A percentile compares a stretch with the other conserved stretches of the same genome.
Evolutionary conservation across 2,329 filamentous ascomycete species (phyloP).

Genomic region (Drechslerella stenobrocha): DNA sequence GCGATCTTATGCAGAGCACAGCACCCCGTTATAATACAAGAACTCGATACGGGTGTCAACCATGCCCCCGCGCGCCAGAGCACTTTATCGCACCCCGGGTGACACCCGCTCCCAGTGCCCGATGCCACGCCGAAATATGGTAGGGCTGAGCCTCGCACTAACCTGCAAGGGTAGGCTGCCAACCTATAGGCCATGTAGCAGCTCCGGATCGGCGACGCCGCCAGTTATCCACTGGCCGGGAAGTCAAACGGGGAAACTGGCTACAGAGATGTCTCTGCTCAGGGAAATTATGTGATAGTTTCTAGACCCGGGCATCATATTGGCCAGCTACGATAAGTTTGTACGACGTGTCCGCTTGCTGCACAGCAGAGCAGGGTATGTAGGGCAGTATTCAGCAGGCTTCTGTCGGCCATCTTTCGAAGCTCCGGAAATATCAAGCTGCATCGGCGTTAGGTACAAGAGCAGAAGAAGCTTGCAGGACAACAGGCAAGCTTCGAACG

Average conservation of each 20-base stretch:
- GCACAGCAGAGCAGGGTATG: background rate
- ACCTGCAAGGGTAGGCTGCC: background rate
- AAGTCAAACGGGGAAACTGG: background rate
- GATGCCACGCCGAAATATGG: background rate
- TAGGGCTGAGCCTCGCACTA: constrained; percentile 1
- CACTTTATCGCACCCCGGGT: background rate
- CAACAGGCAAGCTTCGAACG: background rate
- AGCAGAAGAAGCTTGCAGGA: background rate
- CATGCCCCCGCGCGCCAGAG: no score
- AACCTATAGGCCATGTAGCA: background rate
- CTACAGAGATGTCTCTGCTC: background rate
- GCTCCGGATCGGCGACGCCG: constrained; percentile 1
- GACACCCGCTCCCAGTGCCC: background rate
- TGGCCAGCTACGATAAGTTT: constrained; percentile 2
- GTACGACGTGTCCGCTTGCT: background rate
- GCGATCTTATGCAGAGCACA: constrained; percentile 6
- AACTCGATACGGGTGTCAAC: background rate
- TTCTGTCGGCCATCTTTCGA: background rate
- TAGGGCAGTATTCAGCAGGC: constrained; percentile 4
- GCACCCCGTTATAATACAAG: constrained; percentile 7
- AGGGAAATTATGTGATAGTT: background rate
- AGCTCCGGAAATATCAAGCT: constrained; percentile 3
- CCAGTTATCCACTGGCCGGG: background rate
- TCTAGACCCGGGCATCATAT: background rate
- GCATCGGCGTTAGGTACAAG: background rate